phyloP scores from a whole-genome alignment of 2,329 filamentous ascomycete species.

The Botrytis paeoniae region DNA sequence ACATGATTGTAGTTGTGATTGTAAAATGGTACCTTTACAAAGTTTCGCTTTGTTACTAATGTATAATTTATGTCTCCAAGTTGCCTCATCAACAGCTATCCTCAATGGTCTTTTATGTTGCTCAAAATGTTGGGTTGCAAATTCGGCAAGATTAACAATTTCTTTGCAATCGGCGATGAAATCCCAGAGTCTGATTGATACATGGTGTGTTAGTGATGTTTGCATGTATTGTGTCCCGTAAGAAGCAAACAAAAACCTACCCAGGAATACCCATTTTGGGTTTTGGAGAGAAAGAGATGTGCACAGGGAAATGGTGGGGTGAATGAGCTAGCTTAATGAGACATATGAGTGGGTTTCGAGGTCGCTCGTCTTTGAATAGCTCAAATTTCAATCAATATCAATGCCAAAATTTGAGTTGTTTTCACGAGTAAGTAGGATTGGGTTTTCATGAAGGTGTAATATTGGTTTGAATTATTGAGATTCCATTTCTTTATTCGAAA shows the following conservation, averaged over 20 bases:
- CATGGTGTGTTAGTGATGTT: not conserved
- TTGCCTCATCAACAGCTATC: conserved; percentile 86
- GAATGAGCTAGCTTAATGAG: not conserved
- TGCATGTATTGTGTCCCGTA: not conserved
- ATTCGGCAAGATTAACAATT: conserved; percentile 27
- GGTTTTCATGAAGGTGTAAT: not conserved
- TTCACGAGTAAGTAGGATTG: not conserved
- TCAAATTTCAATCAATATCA: not conserved
- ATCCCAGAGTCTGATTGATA: conserved; percentile 18
- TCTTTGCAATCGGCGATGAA: conserved; percentile 16
- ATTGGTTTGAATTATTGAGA: not conserved
- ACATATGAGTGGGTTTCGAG: not conserved
- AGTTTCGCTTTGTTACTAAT: conserved; percentile 39
- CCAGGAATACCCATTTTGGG: conserved; percentile 8
- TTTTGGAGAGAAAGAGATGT: not conserved
- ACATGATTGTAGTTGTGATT: not conserved
- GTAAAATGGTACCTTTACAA: not conserved
- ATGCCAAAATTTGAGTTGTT: not conserved
- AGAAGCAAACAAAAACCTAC: not conserved
- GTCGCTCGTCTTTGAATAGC: not conserved
- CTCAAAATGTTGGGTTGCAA: conserved; percentile 72
- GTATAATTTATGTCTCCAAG: conserved; percentile 66
- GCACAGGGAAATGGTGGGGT: conserved; percentile 2
- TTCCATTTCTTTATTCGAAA: not conserved
- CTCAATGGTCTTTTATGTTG: conserved; percentile 67